phyloP scores from a whole-genome alignment of 331 rosid genomes.

The Spiraea crenata region DNA sequence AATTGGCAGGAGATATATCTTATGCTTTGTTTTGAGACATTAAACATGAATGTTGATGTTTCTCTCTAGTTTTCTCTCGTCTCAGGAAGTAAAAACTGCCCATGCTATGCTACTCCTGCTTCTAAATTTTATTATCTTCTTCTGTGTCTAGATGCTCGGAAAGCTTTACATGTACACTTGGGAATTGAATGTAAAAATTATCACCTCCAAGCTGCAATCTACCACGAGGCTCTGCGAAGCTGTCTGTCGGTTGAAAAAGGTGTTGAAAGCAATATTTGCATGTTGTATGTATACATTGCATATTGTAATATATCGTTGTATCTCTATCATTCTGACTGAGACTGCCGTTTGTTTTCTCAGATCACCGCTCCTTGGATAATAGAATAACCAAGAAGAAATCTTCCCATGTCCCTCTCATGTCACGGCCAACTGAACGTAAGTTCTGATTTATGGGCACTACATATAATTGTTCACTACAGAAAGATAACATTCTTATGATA shows the following conservation, averaged over 20 bases:
- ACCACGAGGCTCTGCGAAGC: constrained; percentile 67
- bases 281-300: constrained; percentile 14
- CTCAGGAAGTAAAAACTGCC: constrained; percentile 5
- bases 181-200: constrained; percentile 55
- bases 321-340: constrained; percentile 20
- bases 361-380: constrained; percentile 32
- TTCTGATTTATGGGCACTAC: constrained; percentile 4
- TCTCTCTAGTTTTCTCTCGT: constrained; percentile 11
- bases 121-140: constrained; percentile 18
- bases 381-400: constrained; percentile 56
- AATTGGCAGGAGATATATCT: not conserved
- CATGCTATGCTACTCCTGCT: not conserved
- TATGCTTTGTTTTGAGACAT: not conserved
- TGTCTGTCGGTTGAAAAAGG: constrained; percentile 52
- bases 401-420: constrained; percentile 62
- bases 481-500: not conserved
- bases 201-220: constrained; percentile 83
- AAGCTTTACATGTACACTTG: constrained; percentile 57
- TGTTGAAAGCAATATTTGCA: constrained; percentile 30
- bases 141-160: constrained; percentile 51
- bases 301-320: constrained; percentile 6
- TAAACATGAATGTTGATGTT: constrained; percentile 2
- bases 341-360: constrained; percentile 39
- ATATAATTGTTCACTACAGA: not conserved
- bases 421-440: constrained; percentile 96